Percentiles rank a stretch among this genome's conserved stretches.
Conservation (phyloP, 2,329 filamentous ascomycete genomes). For the Calycina herbarum region DNA sequence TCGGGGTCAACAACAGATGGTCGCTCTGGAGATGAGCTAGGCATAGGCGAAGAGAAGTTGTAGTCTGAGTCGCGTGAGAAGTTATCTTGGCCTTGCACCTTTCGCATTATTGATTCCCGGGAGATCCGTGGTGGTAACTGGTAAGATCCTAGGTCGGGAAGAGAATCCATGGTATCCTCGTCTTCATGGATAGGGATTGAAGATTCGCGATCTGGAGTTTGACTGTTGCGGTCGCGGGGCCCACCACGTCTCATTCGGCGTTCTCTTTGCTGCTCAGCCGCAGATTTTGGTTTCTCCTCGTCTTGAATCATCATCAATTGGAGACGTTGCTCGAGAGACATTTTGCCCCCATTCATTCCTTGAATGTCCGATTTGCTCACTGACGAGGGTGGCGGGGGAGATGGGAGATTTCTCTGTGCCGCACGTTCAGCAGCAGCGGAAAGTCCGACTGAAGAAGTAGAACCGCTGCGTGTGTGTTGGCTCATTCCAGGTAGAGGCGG, state of each 20-base stretch:
- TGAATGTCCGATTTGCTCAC: conserved; percentile 76
- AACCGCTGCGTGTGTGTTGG: conserved; percentile 45
- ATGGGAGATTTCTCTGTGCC: conserved; percentile 68
- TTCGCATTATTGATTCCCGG: conserved; percentile 87
- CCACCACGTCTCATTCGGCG: conserved; percentile 66
- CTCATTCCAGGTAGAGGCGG: conserved; percentile 76
- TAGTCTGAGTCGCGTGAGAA: conserved; percentile 59
- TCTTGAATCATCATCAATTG: conserved; percentile 86
- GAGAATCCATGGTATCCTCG: conserved; percentile 60
- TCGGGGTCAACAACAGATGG: conserved; percentile 75
- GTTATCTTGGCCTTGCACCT: conserved; percentile 66
- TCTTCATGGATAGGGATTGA: conserved; percentile 49
- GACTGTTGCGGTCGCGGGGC: conserved; percentile 46
- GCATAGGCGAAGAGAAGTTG: conserved; percentile 62
- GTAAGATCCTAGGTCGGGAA: conserved; percentile 60
- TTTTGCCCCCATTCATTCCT: conserved; percentile 70
- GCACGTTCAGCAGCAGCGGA: conserved; percentile 73
- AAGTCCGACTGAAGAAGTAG: conserved; percentile 60
- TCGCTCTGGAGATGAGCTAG: conserved; percentile 58
- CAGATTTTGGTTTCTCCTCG: conserved; percentile 56
- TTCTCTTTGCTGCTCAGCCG: conserved; percentile 66
- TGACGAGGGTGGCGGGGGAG: conserved; percentile 66
- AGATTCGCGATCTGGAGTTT: conserved; percentile 36
- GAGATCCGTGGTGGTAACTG: conserved; percentile 78
- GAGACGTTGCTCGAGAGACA: conserved; percentile 83